Evolutionary conservation across 1,284 basidiomycete species (phyloP).

Genomic region (Sporisorium sorghi): DNA sequence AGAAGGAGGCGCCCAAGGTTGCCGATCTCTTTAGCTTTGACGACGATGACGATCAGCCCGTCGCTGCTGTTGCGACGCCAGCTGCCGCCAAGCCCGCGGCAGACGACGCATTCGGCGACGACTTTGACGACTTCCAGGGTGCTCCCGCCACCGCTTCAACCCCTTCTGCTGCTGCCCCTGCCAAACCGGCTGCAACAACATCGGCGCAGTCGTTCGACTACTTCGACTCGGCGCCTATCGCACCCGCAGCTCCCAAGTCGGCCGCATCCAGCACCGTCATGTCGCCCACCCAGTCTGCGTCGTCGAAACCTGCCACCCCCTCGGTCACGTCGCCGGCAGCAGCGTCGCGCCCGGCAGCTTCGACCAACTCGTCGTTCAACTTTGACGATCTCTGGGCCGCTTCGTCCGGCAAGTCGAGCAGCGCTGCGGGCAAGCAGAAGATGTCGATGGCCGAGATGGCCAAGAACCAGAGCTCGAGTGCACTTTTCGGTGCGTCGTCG

Average conservation of each 20-base stretch:
- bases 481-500: slow-evolving; percentile 43
- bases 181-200: slow-evolving; percentile 77
- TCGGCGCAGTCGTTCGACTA: slow-evolving; percentile 72
- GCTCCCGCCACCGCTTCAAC: no score
- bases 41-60: slow-evolving; percentile 75
- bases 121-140: slow-evolving; percentile 61
- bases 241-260: slow-evolving; percentile 15
- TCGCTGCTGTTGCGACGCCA: slow-evolving; percentile 62
- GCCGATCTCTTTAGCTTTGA: slow-evolving; percentile 83
- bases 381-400: slow-evolving; percentile 94
- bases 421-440: slow-evolving; percentile 51
- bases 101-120: slow-evolving; percentile 58
- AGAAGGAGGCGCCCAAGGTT: slow-evolving; percentile 67
- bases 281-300: slow-evolving; percentile 21
- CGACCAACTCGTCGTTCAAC: slow-evolving; percentile 54
- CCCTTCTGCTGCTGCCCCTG: slow-evolving; percentile 29
- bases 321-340: slow-evolving; percentile 12
- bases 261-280: slow-evolving; percentile 20
- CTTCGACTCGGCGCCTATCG: slow-evolving; percentile 68
- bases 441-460: slow-evolving; percentile 69
- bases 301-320: slow-evolving; percentile 34
- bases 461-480: slow-evolving; percentile 61
- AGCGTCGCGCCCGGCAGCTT: slow-evolving; percentile 28
- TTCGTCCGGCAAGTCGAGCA: slow-evolving; percentile 75
- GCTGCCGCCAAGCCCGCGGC: slow-evolving; percentile 25